phyloP scores from a whole-genome alignment of 768 basidiomycete genomes.

The Pisolithus marmoratus region DNA sequence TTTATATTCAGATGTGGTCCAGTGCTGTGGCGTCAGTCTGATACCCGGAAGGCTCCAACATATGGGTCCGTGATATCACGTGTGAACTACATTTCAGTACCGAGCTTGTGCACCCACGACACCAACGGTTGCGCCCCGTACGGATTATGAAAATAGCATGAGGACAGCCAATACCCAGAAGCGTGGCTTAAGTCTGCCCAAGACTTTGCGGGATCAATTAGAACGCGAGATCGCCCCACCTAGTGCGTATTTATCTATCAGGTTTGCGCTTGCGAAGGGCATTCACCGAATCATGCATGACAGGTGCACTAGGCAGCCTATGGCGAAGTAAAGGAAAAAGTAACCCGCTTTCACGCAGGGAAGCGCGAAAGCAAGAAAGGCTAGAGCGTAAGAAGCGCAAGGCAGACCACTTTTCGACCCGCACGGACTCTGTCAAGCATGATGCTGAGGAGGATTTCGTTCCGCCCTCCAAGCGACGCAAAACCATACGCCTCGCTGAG shows the following conservation, averaged over 20 bases:
- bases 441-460: slow-evolving; percentile 41
- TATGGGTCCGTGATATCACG: slow-evolving; percentile 7
- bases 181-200: slow-evolving; percentile 22
- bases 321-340: slow-evolving; percentile 6
- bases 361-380: slow-evolving; percentile 60
- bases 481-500: slow-evolving; percentile 31
- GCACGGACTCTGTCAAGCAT: slow-evolving; percentile 28
- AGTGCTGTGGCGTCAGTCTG: neutral
- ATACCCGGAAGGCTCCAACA: neutral
- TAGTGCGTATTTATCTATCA: slow-evolving; percentile 9
- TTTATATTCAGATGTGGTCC: neutral
- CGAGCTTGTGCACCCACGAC: too few relatives aligned
- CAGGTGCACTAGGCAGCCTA: slow-evolving; percentile 1
- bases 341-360: slow-evolving; percentile 45
- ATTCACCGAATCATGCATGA: neutral
- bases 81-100: too few relatives aligned
- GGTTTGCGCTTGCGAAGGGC: too few relatives aligned
- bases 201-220: slow-evolving; percentile 23
- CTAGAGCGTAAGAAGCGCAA: slow-evolving; percentile 54
- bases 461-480: slow-evolving; percentile 36
- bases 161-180: slow-evolving; percentile 5
- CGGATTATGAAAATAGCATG: slow-evolving; percentile 9
- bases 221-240: slow-evolving; percentile 3
- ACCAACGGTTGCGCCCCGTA: too few relatives aligned
- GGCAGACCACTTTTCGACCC: slow-evolving; percentile 49